phyloP scores from a whole-genome alignment of 768 basidiomycete genomes.

The Fistulinella prunicolor region DNA sequence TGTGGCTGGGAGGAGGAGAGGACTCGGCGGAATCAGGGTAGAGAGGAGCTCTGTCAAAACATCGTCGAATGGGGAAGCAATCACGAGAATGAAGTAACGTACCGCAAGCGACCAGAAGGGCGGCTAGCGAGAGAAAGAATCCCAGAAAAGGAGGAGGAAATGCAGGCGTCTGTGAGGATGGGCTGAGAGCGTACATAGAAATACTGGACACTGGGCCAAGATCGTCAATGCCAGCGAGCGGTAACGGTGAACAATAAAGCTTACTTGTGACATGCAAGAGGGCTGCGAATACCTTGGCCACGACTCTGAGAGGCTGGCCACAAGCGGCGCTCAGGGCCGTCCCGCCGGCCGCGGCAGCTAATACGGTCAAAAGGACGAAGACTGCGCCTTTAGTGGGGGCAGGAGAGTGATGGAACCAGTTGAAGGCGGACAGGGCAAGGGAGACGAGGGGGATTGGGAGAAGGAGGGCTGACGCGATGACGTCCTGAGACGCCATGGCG shows the following conservation, averaged over 20 bases:
- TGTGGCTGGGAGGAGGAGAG: conserved; percentile 22
- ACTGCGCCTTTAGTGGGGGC: conserved; percentile 4
- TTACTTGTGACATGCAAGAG: conserved; percentile 25
- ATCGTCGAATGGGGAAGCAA: not conserved
- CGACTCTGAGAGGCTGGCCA: conserved; percentile 12
- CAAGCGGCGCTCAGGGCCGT: conserved; percentile 17
- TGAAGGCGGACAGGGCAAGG: conserved; percentile 8
- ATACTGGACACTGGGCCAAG: conserved; percentile 23
- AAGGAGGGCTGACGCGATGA: conserved; percentile 27
- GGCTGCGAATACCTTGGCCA: conserved; percentile 14
- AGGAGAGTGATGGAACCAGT: conserved; percentile 8
- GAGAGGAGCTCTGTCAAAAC: conserved; percentile 22
- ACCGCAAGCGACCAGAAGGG: conserved; percentile 28
- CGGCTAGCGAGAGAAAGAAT: conserved; percentile 16
- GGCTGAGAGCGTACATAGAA: conserved; percentile 23
- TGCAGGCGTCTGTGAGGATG: conserved; percentile 2
- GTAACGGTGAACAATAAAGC: not conserved
- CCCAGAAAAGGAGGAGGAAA: conserved; percentile 12
- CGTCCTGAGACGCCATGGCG: conserved; percentile 25
- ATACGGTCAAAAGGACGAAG: conserved; percentile 21
- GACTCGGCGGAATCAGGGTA: conserved; percentile 23
- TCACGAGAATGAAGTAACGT: conserved; percentile 2
- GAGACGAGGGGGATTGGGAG: conserved; percentile 24
- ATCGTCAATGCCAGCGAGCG: not conserved
- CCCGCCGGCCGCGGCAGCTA: conserved; percentile 24